A percentile compares a stretch with the other conserved stretches of the same genome.
phyloP scores from a whole-genome alignment of 805 yeast species.

The Wickerhamomyces hampshirensis region DNA sequence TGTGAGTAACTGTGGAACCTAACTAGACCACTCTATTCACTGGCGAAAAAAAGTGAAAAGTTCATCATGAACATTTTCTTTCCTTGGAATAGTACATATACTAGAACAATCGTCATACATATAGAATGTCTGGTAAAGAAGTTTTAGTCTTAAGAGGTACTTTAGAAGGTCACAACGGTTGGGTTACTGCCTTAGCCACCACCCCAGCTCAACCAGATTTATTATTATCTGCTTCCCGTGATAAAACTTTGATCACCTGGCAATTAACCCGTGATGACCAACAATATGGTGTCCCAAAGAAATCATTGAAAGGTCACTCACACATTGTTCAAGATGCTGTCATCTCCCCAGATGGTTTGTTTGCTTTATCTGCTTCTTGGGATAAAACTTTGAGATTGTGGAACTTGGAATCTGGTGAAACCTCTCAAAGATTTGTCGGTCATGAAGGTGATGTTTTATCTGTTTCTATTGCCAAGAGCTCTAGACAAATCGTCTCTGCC shows the following conservation, averaged over 20 bases:
- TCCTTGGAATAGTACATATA: no score
- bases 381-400: constrained; percentile 98
- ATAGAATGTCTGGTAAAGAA: constrained; percentile 76
- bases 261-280: constrained; percentile 93
- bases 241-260: constrained; percentile 98
- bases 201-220: constrained; percentile 97
- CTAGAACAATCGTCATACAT: no score
- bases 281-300: constrained; percentile 97
- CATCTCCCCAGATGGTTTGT: constrained; percentile 95
- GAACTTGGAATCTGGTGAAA: constrained; percentile 93
- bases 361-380: constrained; percentile 99
- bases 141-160: constrained; percentile 99
- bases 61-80: no score
- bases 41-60: no score
- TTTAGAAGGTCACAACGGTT: constrained; percentile 94
- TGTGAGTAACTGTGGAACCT: constrained; percentile 23
- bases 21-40: constrained; percentile 13
- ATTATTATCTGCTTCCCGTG: constrained; percentile 97
- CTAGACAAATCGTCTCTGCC: constrained; percentile 97
- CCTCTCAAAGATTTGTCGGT: constrained; percentile 93
- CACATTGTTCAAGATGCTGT: constrained; percentile 98
- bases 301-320: constrained; percentile 96
- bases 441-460: constrained; percentile 97
- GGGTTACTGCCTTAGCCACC: constrained; percentile 99
- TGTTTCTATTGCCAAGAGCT: constrained; percentile 92